Conservation (phyloP, 2,329 filamentous ascomycete species). For the Metarhizium robertsii region DNA sequence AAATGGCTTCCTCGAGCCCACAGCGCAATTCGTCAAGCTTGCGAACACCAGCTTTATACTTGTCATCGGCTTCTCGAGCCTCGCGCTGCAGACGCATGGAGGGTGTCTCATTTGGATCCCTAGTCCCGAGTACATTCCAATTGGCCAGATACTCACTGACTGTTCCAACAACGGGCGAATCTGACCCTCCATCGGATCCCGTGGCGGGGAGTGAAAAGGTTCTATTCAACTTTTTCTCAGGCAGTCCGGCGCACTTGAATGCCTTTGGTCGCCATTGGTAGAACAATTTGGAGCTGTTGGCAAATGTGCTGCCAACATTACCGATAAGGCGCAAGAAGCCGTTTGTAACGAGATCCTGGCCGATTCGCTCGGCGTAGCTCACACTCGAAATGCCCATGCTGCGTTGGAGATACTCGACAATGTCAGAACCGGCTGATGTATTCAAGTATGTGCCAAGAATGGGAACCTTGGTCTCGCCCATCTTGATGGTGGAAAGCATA, state of each 20-base stretch:
- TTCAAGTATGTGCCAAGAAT: constrained; percentile 94
- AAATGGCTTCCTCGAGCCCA: constrained; percentile 90
- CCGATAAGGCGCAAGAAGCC: constrained; percentile 87
- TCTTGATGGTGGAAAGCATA: constrained; percentile 77
- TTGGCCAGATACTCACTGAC: constrained; percentile 83
- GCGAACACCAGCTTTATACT: constrained; percentile 78
- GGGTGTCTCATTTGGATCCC: constrained; percentile 88
- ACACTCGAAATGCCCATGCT: constrained; percentile 77
- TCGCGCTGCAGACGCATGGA: constrained; percentile 79
- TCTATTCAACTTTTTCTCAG: constrained; percentile 77
- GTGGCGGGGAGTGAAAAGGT: constrained; percentile 64
- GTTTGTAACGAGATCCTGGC: constrained; percentile 79
- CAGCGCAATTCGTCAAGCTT: constrained; percentile 87
- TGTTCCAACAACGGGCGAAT: constrained; percentile 72
- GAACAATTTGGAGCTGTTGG: constrained; percentile 93
- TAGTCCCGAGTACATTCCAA: constrained; percentile 81
- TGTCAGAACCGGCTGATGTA: constrained; percentile 82
- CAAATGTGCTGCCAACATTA: constrained; percentile 90
- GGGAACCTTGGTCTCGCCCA: constrained; percentile 88
- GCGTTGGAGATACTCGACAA: constrained; percentile 90
- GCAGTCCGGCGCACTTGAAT: constrained; percentile 78
- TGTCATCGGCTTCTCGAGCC: constrained; percentile 81
- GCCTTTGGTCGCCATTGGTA: constrained; percentile 95
- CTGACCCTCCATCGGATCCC: constrained; percentile 38
- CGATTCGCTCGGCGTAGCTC: constrained; percentile 87